Percentiles rank a stretch among this genome's conserved stretches.
phyloP scores from a whole-genome alignment of 805 yeast genomes.

The Suhomyces sp. region DNA sequence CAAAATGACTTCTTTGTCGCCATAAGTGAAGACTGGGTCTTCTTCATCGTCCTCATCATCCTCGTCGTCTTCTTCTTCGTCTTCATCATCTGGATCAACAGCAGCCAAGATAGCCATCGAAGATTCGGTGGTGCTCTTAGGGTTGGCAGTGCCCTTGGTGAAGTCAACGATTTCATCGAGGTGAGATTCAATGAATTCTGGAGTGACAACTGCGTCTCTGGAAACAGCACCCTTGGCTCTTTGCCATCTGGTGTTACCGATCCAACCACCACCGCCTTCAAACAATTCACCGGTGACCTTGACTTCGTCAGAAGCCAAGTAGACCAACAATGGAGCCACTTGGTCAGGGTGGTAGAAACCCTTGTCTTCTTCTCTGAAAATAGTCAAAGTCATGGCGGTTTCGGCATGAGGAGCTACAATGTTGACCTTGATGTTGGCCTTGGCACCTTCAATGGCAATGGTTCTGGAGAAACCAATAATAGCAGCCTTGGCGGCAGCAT shows the following conservation, averaged over 20 bases:
- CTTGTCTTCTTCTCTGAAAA: constrained; percentile 75
- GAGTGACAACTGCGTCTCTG: constrained; percentile 48
- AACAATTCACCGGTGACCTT: constrained; percentile 74
- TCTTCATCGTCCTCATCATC: constrained; percentile 38
- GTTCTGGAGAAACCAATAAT: constrained; percentile 82
- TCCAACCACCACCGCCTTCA: constrained; percentile 97
- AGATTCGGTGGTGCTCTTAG: constrained; percentile 68
- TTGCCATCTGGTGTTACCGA: constrained; percentile 93
- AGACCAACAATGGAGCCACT: constrained; percentile 86
- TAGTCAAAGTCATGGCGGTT: constrained; percentile 92
- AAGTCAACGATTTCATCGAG: constrained; percentile 70
- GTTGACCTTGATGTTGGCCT: constrained; percentile 69
- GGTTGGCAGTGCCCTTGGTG: constrained; percentile 47
- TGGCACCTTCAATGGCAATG: constrained; percentile 87
- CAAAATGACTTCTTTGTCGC: constrained; percentile 68
- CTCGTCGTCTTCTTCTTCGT: constrained; percentile 41
- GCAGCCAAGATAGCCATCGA: constrained; percentile 73
- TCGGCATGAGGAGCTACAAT: constrained; percentile 97
- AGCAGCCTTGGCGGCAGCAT: constrained; percentile 90
- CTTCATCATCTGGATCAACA: constrained; percentile 49
- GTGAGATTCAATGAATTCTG: constrained; percentile 69
- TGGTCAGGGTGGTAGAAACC: constrained; percentile 81
- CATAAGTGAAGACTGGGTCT: constrained; percentile 52
- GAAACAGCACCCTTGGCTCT: constrained; percentile 81
- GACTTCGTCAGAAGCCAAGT: constrained; percentile 73